A percentile compares a stretch with the other conserved stretches of the same genome.
Conservation (phyloP, 441 rosid genomes). For the Corymbia calophylla region DNA sequence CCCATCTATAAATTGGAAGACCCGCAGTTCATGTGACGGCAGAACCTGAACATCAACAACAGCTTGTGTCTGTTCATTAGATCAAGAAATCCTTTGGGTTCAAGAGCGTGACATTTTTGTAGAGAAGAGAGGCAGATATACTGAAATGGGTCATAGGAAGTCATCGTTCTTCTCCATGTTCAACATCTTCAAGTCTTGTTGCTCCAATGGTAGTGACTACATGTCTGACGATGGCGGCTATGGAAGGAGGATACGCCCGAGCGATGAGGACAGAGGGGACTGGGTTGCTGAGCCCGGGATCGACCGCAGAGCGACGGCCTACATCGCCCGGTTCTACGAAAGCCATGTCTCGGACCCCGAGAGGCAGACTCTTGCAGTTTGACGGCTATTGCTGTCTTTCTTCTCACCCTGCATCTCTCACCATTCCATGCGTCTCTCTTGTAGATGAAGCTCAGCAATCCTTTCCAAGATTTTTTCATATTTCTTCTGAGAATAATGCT, state of each 20-base stretch:
- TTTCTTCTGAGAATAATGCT: neutral
- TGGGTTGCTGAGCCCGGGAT: conserved; percentile 77
- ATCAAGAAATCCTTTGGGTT: neutral
- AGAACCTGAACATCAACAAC: neutral
- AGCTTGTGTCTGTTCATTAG: neutral
- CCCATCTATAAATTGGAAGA: neutral
- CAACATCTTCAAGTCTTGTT: conserved; percentile 50
- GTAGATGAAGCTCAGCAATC: neutral
- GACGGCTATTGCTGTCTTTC: neutral
- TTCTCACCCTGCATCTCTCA: neutral
- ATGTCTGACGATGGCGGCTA: conserved; percentile 47
- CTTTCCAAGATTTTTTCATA: neutral
- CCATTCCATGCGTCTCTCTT: neutral
- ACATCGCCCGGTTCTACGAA: conserved; percentile 56
- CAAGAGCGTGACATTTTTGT: neutral
- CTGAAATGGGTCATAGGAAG: conserved; percentile 29
- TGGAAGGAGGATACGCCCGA: conserved; percentile 31
- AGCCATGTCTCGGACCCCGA: conserved; percentile 42
- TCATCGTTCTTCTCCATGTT: conserved; percentile 41
- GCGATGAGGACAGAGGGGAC: conserved; percentile 65
- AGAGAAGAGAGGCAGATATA: neutral
- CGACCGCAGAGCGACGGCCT: conserved; percentile 59
- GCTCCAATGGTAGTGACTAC: conserved; percentile 45
- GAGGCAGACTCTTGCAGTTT: conserved; percentile 33
- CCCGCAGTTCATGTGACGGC: neutral